Evolutionary conservation across 345 rosid genomes (phyloP).

Genomic region (Linum lewisii): DNA sequence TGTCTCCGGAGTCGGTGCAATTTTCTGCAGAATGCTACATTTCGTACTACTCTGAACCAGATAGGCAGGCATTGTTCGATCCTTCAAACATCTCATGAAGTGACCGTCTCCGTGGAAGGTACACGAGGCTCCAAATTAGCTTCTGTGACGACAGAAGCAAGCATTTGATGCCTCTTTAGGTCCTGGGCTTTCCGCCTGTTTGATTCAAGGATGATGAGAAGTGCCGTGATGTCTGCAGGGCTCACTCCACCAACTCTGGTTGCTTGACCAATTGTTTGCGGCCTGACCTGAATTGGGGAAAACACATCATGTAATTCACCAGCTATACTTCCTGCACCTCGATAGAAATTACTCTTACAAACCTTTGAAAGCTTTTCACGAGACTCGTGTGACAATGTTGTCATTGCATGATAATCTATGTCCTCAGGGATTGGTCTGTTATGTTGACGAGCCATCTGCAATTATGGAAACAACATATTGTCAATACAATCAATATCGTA

Average conservation of each 20-base stretch:
- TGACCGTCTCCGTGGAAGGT: conserved; percentile 21
- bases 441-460: conserved; percentile 80
- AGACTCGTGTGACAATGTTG: conserved; percentile 77
- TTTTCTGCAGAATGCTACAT: background rate
- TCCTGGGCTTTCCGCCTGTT: conserved; percentile 55
- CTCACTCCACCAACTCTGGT: conserved; percentile 93
- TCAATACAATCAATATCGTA: too few species aligned
- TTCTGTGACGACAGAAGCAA: conserved; percentile 28
- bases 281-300: conserved; percentile 55
- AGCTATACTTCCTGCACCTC: background rate
- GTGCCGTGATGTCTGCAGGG: conserved; percentile 92
- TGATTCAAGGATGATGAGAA: conserved; percentile 75
- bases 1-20: background rate
- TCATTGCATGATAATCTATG: conserved; percentile 84
- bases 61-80: background rate
- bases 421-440: conserved; percentile 70
- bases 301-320: background rate
- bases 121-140: conserved; percentile 14
- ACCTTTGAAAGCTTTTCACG: conserved; percentile 97
- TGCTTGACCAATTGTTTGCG: conserved; percentile 88
- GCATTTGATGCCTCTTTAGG: conserved; percentile 42
- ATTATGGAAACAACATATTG: conserved; percentile 7
- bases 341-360: conserved; percentile 10
- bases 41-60: background rate
- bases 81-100: conserved; percentile 16